Evolutionary conservation across 2,329 filamentous ascomycete species (phyloP), one percentile per base, ranked within the genome.

Genomic region (Rhytidhysteron rufulum): DNA sequence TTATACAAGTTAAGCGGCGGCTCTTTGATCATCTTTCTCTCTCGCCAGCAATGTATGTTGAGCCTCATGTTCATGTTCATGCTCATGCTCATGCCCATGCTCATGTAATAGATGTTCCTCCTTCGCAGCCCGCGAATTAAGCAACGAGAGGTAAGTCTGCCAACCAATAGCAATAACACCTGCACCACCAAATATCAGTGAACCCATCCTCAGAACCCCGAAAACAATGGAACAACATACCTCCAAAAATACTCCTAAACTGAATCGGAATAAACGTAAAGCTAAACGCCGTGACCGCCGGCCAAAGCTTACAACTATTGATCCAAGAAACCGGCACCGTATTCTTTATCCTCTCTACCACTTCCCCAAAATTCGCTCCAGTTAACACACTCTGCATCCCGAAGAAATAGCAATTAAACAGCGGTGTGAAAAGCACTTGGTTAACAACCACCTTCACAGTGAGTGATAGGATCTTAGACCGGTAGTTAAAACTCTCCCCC

Each of bases 291-390:
- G 85, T 94, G 13, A 95, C 85, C 0, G 81, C 80, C 0, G 90
- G 91, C 90, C 90, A 96, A 18, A 96, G 66, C 69, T 94, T 95
- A 62, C 83, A 82, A 44, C 83, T 86, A 62, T 93, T 95, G 58
- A 80, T 63, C 58, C 87, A 80, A 57, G 83, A 89, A 18, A 77
- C 74, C 0, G 89, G 88, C 0, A 95, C 84, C 0, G 89, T 90
- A 43, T 81, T 74, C 50, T 77, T 77, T 43, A 96, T 75, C 38
- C 87, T 81, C 53, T 86, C 80, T 63, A 79, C 77, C 1, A 84
- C 78, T 40, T 87, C 83, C 5, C 68, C 59, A 2, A 82, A 58
- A 0, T 73, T 75, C 20, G 85, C 83, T 27, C 88, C 89, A 0
- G 64, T 58, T 15, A 75, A 58, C 19, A 72, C 44, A 4, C 60